Evolutionary conservation across 208 protist genomes (phyloP).

Genomic region (Leishmania braziliensis): DNA sequence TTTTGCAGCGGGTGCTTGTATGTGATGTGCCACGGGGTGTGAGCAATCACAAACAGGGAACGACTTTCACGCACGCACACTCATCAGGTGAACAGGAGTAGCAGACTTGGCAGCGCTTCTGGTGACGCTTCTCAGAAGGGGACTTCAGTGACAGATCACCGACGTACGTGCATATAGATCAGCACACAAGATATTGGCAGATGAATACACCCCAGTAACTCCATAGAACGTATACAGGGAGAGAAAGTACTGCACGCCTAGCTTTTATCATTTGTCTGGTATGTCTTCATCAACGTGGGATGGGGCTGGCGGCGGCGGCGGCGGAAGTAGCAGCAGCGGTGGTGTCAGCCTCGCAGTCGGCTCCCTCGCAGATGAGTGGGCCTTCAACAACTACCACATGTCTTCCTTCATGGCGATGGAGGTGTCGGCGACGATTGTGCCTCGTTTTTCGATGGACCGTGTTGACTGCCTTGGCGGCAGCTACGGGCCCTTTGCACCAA

Average conservation of each 20-base stretch:
- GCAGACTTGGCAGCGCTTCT: background rate
- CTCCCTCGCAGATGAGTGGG: slow-evolving; percentile 34
- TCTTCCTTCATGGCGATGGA: slow-evolving; percentile 82
- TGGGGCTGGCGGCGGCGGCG: slow-evolving; percentile 3
- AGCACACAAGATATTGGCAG: background rate
- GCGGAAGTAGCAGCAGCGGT: slow-evolving; percentile 8
- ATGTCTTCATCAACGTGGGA: slow-evolving; percentile 17
- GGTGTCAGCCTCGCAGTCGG: slow-evolving; percentile 23
- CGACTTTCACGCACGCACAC: background rate
- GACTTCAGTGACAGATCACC: background rate
- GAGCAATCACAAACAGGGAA: background rate
- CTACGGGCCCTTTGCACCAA: slow-evolving; percentile 80
- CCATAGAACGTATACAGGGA: background rate
- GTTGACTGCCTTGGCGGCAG: slow-evolving; percentile 65
- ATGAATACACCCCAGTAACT: background rate
- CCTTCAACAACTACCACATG: slow-evolving; percentile 84
- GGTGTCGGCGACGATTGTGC: slow-evolving; percentile 68
- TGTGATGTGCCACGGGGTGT: background rate
- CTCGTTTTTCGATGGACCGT: slow-evolving; percentile 78
- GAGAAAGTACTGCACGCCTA: background rate
- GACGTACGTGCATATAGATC: background rate
- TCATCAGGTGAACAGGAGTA: background rate
- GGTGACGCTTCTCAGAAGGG: background rate
- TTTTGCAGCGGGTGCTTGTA: background rate
- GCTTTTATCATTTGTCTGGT: background rate